These are phyloP conservation scores for Alternaria infectoria DNA, from an alignment of 2,329 filamentous ascomycete genomes.

Conservation along the genomic window DNA sequence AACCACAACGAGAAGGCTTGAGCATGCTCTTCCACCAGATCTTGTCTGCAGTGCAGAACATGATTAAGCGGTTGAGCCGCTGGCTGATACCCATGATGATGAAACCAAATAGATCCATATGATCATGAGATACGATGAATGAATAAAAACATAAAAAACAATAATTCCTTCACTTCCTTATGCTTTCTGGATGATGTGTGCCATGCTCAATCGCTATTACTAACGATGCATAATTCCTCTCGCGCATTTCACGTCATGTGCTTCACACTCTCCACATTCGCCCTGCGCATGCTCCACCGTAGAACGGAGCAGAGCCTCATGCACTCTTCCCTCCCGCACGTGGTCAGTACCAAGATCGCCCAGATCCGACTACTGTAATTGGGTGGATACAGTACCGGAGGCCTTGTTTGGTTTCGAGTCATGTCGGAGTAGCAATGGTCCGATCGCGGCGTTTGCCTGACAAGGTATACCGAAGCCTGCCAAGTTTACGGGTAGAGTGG, in stretches of 20 bases:
- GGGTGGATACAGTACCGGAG: background rate
- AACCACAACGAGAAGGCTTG: constrained; percentile 12
- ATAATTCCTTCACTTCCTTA: background rate
- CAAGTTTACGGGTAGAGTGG: background rate
- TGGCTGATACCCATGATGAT: background rate
- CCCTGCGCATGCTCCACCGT: background rate
- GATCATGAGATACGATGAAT: constrained; percentile 1
- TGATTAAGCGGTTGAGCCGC: background rate
- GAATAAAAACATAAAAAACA: background rate
- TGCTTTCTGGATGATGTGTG: background rate
- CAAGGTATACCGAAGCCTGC: background rate
- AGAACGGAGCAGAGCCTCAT: background rate
- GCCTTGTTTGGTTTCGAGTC: background rate
- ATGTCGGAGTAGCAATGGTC: background rate
- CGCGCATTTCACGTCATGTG: background rate
- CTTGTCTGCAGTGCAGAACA: background rate
- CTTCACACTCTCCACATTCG: background rate
- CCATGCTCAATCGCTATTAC: background rate
- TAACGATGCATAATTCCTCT: background rate
- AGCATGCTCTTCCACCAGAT: background rate
- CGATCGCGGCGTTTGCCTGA: background rate
- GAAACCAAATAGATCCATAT: background rate
- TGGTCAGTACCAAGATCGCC: background rate
- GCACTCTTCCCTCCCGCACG: background rate
- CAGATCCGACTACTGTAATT: background rate